Evolutionary conservation across 2,329 filamentous ascomycete genomes (phyloP).

Genomic region (Curvularia sp.): DNA sequence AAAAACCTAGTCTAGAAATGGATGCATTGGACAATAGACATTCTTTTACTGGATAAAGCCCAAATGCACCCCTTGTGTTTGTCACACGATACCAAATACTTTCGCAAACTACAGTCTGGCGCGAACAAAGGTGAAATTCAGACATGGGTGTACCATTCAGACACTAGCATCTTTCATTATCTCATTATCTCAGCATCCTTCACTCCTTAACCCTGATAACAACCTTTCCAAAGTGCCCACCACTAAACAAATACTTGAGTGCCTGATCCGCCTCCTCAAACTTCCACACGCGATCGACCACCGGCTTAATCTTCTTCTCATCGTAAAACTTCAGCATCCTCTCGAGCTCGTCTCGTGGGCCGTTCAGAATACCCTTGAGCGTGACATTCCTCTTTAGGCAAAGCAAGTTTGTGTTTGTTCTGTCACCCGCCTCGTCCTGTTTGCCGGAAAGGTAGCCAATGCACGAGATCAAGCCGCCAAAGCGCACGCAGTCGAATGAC

Average conservation of each 20-base stretch:
- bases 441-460: slow-evolving; percentile 59
- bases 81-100: no score
- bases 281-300: slow-evolving; percentile 51
- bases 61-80: no score
- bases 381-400: slow-evolving; percentile 60
- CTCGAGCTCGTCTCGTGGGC: slow-evolving; percentile 62
- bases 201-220: slow-evolving; percentile 43
- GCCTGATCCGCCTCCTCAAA: slow-evolving; percentile 47
- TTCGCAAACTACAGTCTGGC: no score
- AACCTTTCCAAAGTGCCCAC: slow-evolving; percentile 52
- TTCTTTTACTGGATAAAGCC: no score
- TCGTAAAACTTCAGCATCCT: slow-evolving; percentile 54
- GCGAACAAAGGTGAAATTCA: no score
- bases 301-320: slow-evolving; percentile 51
- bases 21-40: no score
- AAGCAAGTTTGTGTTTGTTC: slow-evolving; percentile 67
- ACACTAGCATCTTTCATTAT: no score
- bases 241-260: slow-evolving; percentile 39
- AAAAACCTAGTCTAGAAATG: no score
- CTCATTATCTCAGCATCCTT: background rate
- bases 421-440: slow-evolving; percentile 61
- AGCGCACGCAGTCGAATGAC: slow-evolving; percentile 53
- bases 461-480: slow-evolving; percentile 52
- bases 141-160: no score
- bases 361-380: slow-evolving; percentile 67